Conservation (phyloP, 768 basidiomycete genomes). For the Mycena indigotica region DNA sequence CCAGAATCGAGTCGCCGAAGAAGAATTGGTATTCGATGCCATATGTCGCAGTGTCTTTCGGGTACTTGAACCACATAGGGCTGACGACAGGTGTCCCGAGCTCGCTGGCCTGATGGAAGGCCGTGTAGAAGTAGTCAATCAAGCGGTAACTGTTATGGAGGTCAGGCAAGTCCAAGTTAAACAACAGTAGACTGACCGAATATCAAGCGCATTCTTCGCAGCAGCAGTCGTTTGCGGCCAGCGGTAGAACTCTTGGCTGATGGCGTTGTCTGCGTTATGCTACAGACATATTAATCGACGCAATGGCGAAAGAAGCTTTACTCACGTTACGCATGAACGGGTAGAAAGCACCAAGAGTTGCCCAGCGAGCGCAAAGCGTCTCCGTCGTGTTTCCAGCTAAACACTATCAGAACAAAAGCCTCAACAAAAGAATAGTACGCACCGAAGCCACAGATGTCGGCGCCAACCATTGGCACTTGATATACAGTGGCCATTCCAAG, state of each 20-base stretch:
- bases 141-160: slow-evolving; percentile 54
- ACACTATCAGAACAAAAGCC: neutral
- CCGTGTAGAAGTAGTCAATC: slow-evolving; percentile 72
- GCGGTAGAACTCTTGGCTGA: slow-evolving; percentile 68
- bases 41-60: slow-evolving; percentile 60
- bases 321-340: slow-evolving; percentile 79
- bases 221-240: slow-evolving; percentile 62
- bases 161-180: neutral
- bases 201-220: slow-evolving; percentile 60
- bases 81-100: slow-evolving; percentile 69
- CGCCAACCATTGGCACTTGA: slow-evolving; percentile 76
- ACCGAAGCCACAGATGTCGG: slow-evolving; percentile 74
- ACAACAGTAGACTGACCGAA: slow-evolving; percentile 45
- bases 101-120: slow-evolving; percentile 58
- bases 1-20: slow-evolving; percentile 66
- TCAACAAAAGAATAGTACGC: slow-evolving; percentile 22
- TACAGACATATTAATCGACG: neutral
- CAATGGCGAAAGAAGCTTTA: neutral
- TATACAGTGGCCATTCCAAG: slow-evolving; percentile 66
- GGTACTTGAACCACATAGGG: slow-evolving; percentile 69
- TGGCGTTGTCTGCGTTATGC: slow-evolving; percentile 40
- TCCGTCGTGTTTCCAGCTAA: slow-evolving; percentile 64
- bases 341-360: slow-evolving; percentile 73
- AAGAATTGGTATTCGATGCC: slow-evolving; percentile 69
- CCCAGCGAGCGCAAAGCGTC: slow-evolving; percentile 74